phyloP scores from a whole-genome alignment of 192 early-diverging fungal species.

The Paraglomus brasilianum region DNA sequence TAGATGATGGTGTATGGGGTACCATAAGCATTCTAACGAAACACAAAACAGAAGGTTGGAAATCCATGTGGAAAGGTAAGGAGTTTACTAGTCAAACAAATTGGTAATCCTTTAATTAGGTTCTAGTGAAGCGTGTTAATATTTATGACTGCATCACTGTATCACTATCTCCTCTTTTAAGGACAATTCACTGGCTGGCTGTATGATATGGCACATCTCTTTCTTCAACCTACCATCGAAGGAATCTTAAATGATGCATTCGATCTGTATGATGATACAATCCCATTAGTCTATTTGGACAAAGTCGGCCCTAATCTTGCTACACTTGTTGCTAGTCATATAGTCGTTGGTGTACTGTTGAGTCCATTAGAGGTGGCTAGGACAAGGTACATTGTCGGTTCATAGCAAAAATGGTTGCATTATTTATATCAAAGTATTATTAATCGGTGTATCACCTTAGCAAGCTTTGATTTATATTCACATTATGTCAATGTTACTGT shows the following conservation, averaged over 20 bases:
- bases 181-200: conserved; percentile 80
- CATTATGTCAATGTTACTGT: not conserved
- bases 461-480: conserved; percentile 3
- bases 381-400: conserved; percentile 62
- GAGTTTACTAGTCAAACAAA: not conserved
- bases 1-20: conserved; percentile 57
- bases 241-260: conserved; percentile 86
- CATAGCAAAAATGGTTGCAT: not conserved
- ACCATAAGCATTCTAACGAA: conserved; percentile 52
- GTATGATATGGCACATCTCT: conserved; percentile 68
- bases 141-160: conserved; percentile 34
- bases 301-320: conserved; percentile 58
- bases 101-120: not conserved
- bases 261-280: conserved; percentile 85
- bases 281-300: conserved; percentile 64
- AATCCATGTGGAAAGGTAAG: conserved; percentile 54
- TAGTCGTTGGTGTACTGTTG: conserved; percentile 75
- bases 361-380: conserved; percentile 89
- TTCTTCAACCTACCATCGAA: conserved; percentile 85
- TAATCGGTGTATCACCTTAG: not conserved
- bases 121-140: not conserved
- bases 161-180: conserved; percentile 41
- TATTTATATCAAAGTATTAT: not conserved
- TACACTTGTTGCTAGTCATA: conserved; percentile 73
- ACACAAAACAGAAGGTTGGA: conserved; percentile 66